These are phyloP conservation scores for Phytophthora rubi DNA, from an alignment of 352 stramenopile species.

Conservation along the genomic window DNA sequence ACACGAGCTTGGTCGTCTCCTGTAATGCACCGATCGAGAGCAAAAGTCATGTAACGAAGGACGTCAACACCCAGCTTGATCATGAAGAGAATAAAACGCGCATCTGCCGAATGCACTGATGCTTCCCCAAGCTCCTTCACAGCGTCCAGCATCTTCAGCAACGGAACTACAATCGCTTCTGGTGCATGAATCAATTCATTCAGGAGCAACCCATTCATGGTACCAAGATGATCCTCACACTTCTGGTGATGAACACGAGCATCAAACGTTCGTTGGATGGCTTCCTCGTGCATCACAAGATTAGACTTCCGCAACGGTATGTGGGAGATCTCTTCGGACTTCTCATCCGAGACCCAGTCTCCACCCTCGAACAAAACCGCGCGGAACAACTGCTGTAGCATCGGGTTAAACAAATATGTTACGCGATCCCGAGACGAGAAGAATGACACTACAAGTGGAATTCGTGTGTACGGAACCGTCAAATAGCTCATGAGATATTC, in stretches of 20 bases:
- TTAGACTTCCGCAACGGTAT: conserved; percentile 86
- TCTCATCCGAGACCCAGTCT: conserved; percentile 78
- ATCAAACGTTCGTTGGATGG: conserved; percentile 76
- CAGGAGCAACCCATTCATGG: conserved; percentile 96
- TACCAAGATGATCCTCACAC: conserved; percentile 92
- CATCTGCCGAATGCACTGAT: conserved; percentile 83
- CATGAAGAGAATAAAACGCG: conserved; percentile 90
- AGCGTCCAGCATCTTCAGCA: conserved; percentile 85
- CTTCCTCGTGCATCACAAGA: conserved; percentile 81
- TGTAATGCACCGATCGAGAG: conserved; percentile 54
- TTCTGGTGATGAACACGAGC: conserved; percentile 79
- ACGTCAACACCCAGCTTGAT: conserved; percentile 84
- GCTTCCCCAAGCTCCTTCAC: conserved; percentile 84
- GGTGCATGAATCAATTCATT: conserved; percentile 98
- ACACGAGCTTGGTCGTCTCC: conserved; percentile 43
- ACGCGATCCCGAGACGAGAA: conserved; percentile 93
- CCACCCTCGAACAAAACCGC: conserved; percentile 91
- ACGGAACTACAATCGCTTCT: conserved; percentile 77
- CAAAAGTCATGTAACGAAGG: conserved; percentile 82
- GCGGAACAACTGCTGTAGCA: conserved; percentile 85
- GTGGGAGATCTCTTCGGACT: conserved; percentile 70
- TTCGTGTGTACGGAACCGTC: conserved; percentile 98
- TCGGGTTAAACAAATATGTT: conserved; percentile 88
- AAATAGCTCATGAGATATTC: conserved; percentile 99
- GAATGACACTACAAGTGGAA: conserved; percentile 97